Conservation (phyloP, 352 stramenopile species). For the Blastocystis hominis region DNA sequence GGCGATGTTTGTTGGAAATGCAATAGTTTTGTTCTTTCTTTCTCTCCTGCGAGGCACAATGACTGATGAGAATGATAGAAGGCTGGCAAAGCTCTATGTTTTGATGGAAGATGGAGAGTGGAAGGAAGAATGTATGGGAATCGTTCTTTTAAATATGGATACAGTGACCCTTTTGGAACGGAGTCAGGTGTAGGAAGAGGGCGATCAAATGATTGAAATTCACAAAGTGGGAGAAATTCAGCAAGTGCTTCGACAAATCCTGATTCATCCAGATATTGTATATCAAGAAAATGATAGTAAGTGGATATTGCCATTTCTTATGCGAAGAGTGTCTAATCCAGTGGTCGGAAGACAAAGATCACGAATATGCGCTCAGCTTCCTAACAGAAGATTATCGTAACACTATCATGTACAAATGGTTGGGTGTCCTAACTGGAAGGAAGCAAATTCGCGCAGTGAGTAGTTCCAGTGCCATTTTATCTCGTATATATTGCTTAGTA, state of each 20-base stretch:
- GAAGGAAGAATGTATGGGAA: conserved; percentile 28
- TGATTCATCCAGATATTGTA: neutral
- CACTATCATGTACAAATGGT: neutral
- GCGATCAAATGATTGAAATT: neutral
- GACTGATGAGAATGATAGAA: conserved; percentile 29
- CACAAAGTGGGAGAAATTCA: neutral
- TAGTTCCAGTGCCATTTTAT: neutral
- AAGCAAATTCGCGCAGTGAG: neutral
- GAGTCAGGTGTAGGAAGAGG: neutral
- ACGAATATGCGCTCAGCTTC: conserved; percentile 43
- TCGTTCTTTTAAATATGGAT: neutral
- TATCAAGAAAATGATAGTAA: conserved; percentile 46
- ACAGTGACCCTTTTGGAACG: neutral
- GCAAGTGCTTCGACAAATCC: neutral
- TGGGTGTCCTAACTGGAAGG: neutral
- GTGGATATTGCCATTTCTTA: neutral
- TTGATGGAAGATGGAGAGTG: conserved; percentile 40
- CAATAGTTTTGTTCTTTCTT: neutral
- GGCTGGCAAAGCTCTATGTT: conserved; percentile 30
- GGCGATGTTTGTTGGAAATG: neutral
- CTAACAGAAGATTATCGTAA: conserved; percentile 6
- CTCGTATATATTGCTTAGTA: neutral
- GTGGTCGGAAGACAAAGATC: conserved; percentile 37
- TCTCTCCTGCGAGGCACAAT: neutral
- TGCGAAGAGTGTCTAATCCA: conserved; percentile 41